Percentiles rank a stretch among this genome's conserved stretches.
phyloP scores from a whole-genome alignment of 2,329 filamentous ascomycete genomes.

The Diplocarpon mali region DNA sequence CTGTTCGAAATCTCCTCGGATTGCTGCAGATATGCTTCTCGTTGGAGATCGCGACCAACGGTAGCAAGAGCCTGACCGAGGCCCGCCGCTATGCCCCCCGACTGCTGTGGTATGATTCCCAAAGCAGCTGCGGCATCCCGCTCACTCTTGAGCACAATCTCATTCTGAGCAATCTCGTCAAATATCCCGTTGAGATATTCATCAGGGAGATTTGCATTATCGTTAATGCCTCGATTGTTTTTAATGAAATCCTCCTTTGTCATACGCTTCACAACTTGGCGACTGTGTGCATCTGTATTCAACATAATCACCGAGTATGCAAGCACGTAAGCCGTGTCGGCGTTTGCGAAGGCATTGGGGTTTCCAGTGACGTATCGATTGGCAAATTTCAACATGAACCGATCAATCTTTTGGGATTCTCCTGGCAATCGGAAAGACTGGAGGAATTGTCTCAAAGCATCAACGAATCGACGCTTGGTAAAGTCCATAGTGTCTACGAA shows the following conservation, averaged over 20 bases:
- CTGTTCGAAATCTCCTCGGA: constrained; percentile 78
- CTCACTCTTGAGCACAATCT: constrained; percentile 91
- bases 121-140: constrained; percentile 77
- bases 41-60: constrained; percentile 79
- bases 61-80: constrained; percentile 85
- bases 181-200: constrained; percentile 86
- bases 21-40: constrained; percentile 88
- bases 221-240: constrained; percentile 97
- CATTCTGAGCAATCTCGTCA: constrained; percentile 82
- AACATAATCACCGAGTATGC: constrained; percentile 95
- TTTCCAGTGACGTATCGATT: constrained; percentile 92
- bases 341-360: constrained; percentile 94
- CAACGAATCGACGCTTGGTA: constrained; percentile 79
- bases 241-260: constrained; percentile 97
- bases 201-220: constrained; percentile 82
- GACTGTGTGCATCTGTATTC: constrained; percentile 91
- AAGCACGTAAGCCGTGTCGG: constrained; percentile 92
- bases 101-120: constrained; percentile 47
- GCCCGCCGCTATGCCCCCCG: constrained; percentile 65
- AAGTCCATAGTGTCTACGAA: constrained; percentile 97
- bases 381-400: constrained; percentile 98
- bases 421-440: constrained; percentile 92
- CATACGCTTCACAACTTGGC: constrained; percentile 77
- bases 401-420: constrained; percentile 97
- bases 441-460: constrained; percentile 80